These are phyloP conservation scores for Aspergillus fumigatiaffinis DNA, from an alignment of 2,329 filamentous ascomycete species.

Conservation along the genomic window DNA sequence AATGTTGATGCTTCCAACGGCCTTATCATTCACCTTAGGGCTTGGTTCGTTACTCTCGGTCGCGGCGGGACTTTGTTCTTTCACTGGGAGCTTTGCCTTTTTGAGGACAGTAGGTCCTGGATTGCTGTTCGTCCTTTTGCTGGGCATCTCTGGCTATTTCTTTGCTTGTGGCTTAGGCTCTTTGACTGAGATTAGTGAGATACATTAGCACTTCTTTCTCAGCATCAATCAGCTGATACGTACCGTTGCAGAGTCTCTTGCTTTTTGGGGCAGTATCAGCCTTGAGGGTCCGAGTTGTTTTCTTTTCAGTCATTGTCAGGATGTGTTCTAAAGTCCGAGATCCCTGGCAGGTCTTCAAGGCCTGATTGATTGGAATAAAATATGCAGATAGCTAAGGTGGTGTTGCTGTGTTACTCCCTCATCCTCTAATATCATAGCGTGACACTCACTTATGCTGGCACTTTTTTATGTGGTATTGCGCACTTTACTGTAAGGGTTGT, in stretches of 20 bases:
- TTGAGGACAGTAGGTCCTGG: background rate
- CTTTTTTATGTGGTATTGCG: no score
- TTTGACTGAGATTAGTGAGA: background rate
- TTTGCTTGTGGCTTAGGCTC: background rate
- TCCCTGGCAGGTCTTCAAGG: background rate
- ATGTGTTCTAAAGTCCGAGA: background rate
- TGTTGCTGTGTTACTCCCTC: background rate
- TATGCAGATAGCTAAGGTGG: background rate
- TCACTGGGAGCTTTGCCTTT: background rate
- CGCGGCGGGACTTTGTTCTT: background rate
- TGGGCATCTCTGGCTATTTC: background rate
- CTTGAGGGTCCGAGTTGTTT: background rate
- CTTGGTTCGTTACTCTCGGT: background rate
- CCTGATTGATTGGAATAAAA: background rate
- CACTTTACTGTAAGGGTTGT: no score
- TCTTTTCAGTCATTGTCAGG: background rate
- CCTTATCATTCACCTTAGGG: background rate
- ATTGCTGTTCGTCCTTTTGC: background rate
- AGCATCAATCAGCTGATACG: background rate
- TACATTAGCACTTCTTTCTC: background rate
- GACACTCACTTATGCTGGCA: background rate
- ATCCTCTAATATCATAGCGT: background rate
- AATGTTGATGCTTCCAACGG: background rate
- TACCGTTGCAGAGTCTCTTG: background rate
- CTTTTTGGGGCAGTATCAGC: background rate